Evolutionary conservation across 176 grass and related monocot species (phyloP).

Genomic region (Rhynchospora pubera): DNA sequence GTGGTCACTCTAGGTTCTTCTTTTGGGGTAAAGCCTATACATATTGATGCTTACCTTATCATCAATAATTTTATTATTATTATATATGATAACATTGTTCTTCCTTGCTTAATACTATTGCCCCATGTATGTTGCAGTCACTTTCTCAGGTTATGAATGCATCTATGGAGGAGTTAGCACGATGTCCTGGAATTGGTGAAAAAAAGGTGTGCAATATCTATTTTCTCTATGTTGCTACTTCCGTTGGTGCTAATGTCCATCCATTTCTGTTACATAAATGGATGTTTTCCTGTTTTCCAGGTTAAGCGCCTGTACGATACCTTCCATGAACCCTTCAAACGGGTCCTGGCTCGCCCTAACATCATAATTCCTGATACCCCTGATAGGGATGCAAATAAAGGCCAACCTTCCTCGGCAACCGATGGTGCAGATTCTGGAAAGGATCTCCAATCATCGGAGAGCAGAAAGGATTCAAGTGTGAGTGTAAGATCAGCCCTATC

Average conservation of each 20-base stretch:
- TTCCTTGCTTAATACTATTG: background rate
- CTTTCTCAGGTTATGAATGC: conserved; percentile 94
- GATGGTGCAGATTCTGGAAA: conserved; percentile 23
- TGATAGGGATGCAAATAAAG: conserved; percentile 38
- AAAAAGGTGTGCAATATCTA: conserved; percentile 53
- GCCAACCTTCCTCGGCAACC: conserved; percentile 17
- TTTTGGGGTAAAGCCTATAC: conserved; percentile 69
- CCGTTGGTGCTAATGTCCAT: background rate
- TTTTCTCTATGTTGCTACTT: background rate
- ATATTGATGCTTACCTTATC: background rate
- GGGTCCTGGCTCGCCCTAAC: conserved; percentile 30
- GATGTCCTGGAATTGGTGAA: conserved; percentile 90
- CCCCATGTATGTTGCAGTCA: conserved; percentile 40
- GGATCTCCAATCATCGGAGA: conserved; percentile 11
- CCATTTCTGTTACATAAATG: background rate
- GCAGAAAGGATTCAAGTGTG: conserved; percentile 33
- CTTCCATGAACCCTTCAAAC: conserved; percentile 89
- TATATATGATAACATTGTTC: background rate
- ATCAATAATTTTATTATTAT: background rate
- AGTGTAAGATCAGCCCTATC: conserved; percentile 54
- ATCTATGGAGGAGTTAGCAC: conserved; percentile 91
- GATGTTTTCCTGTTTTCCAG: conserved; percentile 26
- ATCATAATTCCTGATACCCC: conserved; percentile 54
- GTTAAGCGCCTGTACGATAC: conserved; percentile 84
- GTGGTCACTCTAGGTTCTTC: conserved; percentile 88